Base-by-base conservation (phyloP, 352 stramenopile genomes). In the Phytophthora cactorum region DNA sequence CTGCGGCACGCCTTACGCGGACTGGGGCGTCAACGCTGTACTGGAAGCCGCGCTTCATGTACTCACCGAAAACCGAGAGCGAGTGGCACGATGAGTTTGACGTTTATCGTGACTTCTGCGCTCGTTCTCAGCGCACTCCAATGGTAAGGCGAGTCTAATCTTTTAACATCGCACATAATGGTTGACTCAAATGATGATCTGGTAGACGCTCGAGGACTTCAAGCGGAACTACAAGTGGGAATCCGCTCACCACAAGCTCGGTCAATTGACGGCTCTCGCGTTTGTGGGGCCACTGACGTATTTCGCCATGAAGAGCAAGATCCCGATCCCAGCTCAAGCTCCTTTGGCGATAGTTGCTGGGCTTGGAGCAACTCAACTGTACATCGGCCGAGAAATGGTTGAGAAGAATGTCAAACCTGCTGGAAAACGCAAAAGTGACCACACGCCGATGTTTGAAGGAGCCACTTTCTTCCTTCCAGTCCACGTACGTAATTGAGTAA, bases 21-120 rank as follows among this genome's bases (percentile, higher is more conserved):
- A 94, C 88, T 0, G 97, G 97, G 0, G 84, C 98, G 4, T 98
- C 88, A 44, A 98, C 97, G 92, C 79, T 98, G 57, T 95, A 98
- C 66, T 99, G 97, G 96, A 98, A 96, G 73, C 89, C 92, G 11
- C 69, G 91, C 5, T 93, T 94, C 5, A 77, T 79, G 11, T 62
- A 92, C 14, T 91, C 93, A 45, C 97, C 96, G 0, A 86, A 80
- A 14, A 96, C 73, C 5, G 68, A 91, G 4, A 79, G 86, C 28
- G 97, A 98, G 51, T 99, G 97, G 97, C 67, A 89, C 44, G 60
- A 63, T 14, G 97, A 99, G 73, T 99, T 99, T 64, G 82, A 95
- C 5, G 68, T 90, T 28, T 99, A 99, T 79, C 96, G 97, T 57
- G 78, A 92, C 45, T 99, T 97, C 73, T 95, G 95, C n/a, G 83